Evolutionary conservation across 331 rosid species (phyloP).

Genomic region (Cucumis variabilis): DNA sequence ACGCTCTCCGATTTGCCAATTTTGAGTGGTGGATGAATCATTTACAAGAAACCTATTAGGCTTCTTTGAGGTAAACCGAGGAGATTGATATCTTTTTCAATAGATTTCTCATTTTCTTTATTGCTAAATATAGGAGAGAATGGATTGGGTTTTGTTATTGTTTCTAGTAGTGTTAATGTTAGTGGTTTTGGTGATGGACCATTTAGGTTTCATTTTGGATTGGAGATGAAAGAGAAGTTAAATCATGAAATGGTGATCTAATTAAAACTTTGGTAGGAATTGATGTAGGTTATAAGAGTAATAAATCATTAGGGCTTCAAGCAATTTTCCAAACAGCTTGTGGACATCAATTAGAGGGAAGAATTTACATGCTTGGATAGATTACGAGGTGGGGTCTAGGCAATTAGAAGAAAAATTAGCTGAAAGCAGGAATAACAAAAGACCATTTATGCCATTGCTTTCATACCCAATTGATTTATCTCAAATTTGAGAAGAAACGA

Average conservation of each 20-base stretch:
- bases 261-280: conserved; percentile 56
- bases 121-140: conserved; percentile 44
- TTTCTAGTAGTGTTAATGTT: conserved; percentile 63
- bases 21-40: conserved; percentile 57
- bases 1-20: conserved; percentile 55
- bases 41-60: conserved; percentile 72
- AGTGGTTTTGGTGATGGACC: conserved; percentile 52
- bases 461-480: conserved; percentile 65
- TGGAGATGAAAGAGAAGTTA: conserved; percentile 39
- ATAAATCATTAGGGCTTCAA: conserved; percentile 42
- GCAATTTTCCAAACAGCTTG: conserved; percentile 47
- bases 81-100: conserved; percentile 68
- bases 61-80: conserved; percentile 61
- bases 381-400: conserved; percentile 72
- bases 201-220: conserved; percentile 48
- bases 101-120: conserved; percentile 73
- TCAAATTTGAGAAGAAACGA: conserved; percentile 48
- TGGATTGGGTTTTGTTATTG: conserved; percentile 78
- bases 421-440: conserved; percentile 49
- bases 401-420: conserved; percentile 74
- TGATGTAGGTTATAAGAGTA: conserved; percentile 52
- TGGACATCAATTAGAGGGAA: conserved; percentile 46
- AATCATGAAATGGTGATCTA: conserved; percentile 45
- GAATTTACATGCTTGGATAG: conserved; percentile 78
- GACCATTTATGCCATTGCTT: conserved; percentile 66